phyloP scores from a whole-genome alignment of 257 asterid species.

The Ballota nigra region DNA sequence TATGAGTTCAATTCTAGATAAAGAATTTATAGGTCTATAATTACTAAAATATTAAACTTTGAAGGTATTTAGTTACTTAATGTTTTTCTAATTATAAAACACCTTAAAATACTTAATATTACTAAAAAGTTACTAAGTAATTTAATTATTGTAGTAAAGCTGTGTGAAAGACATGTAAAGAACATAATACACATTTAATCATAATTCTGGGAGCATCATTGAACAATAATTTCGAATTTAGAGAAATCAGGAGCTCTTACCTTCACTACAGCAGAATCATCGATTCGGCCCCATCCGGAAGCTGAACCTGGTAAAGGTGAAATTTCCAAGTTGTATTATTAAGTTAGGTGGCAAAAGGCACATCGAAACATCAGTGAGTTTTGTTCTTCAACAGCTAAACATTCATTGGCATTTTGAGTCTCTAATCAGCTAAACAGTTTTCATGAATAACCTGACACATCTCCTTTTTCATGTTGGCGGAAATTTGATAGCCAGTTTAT shows the following conservation, averaged over 20 bases:
- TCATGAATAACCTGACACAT: too few relatives aligned
- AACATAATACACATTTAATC: slow-evolving; percentile 14
- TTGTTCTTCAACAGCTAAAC: too few relatives aligned
- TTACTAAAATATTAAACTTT: neutral
- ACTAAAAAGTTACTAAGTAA: neutral
- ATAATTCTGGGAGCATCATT: neutral
- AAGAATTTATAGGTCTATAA: neutral
- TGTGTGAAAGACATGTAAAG: neutral
- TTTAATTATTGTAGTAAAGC: neutral
- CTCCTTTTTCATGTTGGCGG: too few relatives aligned
- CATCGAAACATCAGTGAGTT: neutral
- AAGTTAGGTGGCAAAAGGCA: neutral
- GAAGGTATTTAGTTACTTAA: neutral
- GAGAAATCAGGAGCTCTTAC: slow-evolving; percentile 39
- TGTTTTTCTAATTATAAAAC: neutral
- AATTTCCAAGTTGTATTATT: slow-evolving; percentile 15
- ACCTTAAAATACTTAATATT: neutral
- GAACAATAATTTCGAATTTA: slow-evolving; percentile 8
- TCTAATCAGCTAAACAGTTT: too few relatives aligned
- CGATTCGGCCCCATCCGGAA: slow-evolving; percentile 98
- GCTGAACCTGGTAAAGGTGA: slow-evolving; percentile 76
- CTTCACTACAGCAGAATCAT: slow-evolving; percentile 96
- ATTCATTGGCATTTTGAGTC: too few relatives aligned
- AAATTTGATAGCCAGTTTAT: too few relatives aligned
- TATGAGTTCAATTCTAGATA: neutral